Evolutionary conservation across 345 rosid genomes (phyloP), one percentile per base, ranked within the genome.

Genomic region (Lagerstroemia speciosa): DNA sequence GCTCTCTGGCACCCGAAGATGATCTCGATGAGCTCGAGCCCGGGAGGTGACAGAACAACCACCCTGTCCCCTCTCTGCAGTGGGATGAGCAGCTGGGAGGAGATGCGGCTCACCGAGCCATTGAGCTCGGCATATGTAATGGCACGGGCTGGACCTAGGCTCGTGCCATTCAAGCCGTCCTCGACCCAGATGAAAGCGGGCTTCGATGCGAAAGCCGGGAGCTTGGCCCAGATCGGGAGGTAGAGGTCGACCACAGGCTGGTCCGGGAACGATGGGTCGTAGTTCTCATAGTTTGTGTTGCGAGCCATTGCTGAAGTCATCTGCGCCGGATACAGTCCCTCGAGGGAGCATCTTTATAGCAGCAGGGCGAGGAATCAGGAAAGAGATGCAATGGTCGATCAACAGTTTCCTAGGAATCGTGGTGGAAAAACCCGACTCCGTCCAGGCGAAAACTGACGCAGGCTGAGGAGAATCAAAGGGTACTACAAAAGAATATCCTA

Each of bases 1-100:
- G 88, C 83, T 77, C 93, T 67, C 74, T 85, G 88, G 72, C 88
- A 85, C 11, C 83, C 86, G 32, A 85, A 78, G 52, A 85, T 72
- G 72, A 82, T 26, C 78, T 81, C 82, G 41, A 84, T 83, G 2
- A 82, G 83, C 63, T 78, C 82, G 2, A 84, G 78, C 33, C 90
- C 87, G 0, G 86, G 88, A 1, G 88, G 72, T 76, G 85, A 81
- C 19, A 84, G 71, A 67, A 88, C 60, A 66, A 81, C 65, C 32
- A 82, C 79, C 0, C 80, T 74, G 57, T 84, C 87, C 15, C 87
- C 75, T 78, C 84, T 77, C 12, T 36, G 77, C 3, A 79, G 48
- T 0, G 41, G 68, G 29, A n/a, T 31, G 19, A 78, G 80, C 12
- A 84, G 24, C 5, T 65, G 73, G 8, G 65, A 65, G 1, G 88